Conservation (phyloP, 2,329 filamentous ascomycete species). For the Pseudogymnoascus sp. region DNA sequence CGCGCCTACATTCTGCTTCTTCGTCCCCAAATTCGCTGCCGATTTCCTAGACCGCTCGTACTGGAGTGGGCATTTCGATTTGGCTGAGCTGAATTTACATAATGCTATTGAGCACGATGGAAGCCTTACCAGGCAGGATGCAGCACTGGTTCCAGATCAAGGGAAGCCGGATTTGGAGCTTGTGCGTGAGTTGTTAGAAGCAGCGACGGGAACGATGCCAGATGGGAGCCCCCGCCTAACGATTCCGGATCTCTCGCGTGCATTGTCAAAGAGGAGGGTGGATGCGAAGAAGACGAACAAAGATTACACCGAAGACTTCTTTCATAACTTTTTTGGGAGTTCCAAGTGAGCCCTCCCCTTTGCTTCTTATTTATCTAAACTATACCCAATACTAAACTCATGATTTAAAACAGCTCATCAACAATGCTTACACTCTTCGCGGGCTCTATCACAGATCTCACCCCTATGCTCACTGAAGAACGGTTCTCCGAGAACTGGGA, state of each 20-base stretch:
- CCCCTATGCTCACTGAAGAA: constrained; percentile 33
- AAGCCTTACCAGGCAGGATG: constrained; percentile 26
- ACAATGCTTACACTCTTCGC: constrained; percentile 36
- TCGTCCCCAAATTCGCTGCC: constrained; percentile 17
- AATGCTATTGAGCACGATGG: constrained; percentile 17
- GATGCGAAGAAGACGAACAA: constrained; percentile 30
- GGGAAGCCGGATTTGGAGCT: constrained; percentile 31
- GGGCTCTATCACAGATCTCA: constrained; percentile 30
- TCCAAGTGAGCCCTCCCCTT: constrained; percentile 26
- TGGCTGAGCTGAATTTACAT: constrained; percentile 14
- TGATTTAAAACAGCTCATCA: constrained; percentile 27
- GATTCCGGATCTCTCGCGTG: constrained; percentile 29
- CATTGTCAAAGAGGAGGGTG: constrained; percentile 23
- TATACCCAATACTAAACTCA: neutral
- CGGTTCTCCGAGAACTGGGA: constrained; percentile 34
- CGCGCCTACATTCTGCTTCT: constrained; percentile 15
- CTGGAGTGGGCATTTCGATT: constrained; percentile 15
- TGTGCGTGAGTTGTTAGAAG: constrained; percentile 28
- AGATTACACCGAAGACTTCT: constrained; percentile 28
- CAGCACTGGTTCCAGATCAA: constrained; percentile 30
- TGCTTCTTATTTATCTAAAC: neutral
- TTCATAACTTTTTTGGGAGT: constrained; percentile 35
- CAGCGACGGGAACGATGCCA: constrained; percentile 28
- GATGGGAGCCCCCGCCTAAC: constrained; percentile 28
- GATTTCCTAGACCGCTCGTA: constrained; percentile 19